A percentile compares a stretch with the other conserved stretches of the same genome.
phyloP scores from a whole-genome alignment of 805 yeast species.

The Myxozyma monticola region DNA sequence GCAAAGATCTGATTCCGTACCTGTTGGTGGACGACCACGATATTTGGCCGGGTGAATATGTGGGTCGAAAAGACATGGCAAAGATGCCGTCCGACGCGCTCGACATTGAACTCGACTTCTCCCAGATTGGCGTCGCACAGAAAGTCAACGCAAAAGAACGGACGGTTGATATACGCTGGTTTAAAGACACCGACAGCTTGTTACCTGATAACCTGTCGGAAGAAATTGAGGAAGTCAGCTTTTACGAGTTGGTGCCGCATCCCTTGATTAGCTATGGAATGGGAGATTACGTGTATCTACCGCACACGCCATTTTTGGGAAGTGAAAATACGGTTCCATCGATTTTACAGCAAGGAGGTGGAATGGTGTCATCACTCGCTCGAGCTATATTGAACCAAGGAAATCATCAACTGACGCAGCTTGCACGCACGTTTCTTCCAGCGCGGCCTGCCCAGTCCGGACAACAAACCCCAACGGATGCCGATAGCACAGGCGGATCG shows the following conservation, averaged over 20 bases:
- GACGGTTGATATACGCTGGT: conserved; percentile 28
- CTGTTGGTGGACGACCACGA: conserved; percentile 28
- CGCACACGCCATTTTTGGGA: conserved; percentile 22
- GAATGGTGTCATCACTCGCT: conserved; percentile 21
- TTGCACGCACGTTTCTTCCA: conserved; percentile 27
- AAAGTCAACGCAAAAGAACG: conserved; percentile 22
- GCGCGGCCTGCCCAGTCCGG: conserved; percentile 13
- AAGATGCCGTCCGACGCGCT: not conserved
- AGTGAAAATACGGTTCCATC: not conserved
- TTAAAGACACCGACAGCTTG: conserved; percentile 12
- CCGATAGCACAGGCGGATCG: not conserved
- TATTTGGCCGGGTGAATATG: conserved; percentile 29
- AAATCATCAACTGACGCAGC: conserved; percentile 26
- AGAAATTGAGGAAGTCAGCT: conserved; percentile 23
- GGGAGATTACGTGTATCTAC: conserved; percentile 26
- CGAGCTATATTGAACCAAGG: conserved; percentile 26
- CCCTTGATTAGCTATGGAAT: conserved; percentile 18
- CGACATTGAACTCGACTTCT: conserved; percentile 16
- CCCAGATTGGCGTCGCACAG: conserved; percentile 29
- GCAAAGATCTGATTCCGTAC: conserved; percentile 22
- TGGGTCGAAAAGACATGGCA: conserved; percentile 17
- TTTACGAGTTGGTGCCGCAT: conserved; percentile 28
- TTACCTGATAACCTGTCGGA: conserved; percentile 19
- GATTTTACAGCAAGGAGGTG: conserved; percentile 9
- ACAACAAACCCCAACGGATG: conserved; percentile 8